Base-by-base conservation (phyloP, 371 early-diverging fungal species). In the Syncephalastrum monosporum region DNA sequence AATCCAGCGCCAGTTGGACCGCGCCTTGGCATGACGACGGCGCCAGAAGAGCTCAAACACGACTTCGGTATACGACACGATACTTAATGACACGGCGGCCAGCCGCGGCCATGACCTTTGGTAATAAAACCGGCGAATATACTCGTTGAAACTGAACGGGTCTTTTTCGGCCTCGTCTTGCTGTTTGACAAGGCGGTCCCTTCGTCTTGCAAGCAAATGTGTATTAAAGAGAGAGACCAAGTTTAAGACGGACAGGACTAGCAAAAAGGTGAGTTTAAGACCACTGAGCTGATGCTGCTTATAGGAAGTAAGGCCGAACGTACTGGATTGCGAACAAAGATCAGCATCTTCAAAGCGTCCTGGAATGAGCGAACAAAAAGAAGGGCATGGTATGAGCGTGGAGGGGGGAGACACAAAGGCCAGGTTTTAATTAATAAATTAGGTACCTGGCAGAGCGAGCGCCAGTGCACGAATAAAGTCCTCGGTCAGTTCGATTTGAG, bases 31-130 rank as follows among this genome's bases (percentile, higher is more conserved):
- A 21, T 57, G 49, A 41, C 59, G 44, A 24, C 57, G 57, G 43
- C 23, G n/a, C 23, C 65, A 25, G 12, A 73, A 19, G 67, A 76
- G 64, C 54, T 76, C 77, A 13, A 62, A 27, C 0, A 76, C 29
- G 0, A 76, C 71, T 53, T 76, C 77, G 0, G 74, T 63, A 43
- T 67, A 76, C 1, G 77, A 72, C 17, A 76, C 47, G 17, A 73
- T 27, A 46, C 69, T 76, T 5, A 76, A 56, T 2, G 54, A 42
- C 53, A 59, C 42, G 15, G 73, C 63, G 4, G 67, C 69, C 0
- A 50, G 12, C 46, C 44, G 33, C 46, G 50, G 43, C 10, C 51
- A 16, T 47, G 54, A 33, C 19, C 42, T 58, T 2, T n/a, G 44
- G 7, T 47, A 33, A 57, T 64, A 68, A 12, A 56, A 54, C 4